A percentile compares a stretch with the other conserved stretches of the same genome.
Conservation (phyloP, 2,329 filamentous ascomycete genomes). For the Ophiocordyceps unilateralis region DNA sequence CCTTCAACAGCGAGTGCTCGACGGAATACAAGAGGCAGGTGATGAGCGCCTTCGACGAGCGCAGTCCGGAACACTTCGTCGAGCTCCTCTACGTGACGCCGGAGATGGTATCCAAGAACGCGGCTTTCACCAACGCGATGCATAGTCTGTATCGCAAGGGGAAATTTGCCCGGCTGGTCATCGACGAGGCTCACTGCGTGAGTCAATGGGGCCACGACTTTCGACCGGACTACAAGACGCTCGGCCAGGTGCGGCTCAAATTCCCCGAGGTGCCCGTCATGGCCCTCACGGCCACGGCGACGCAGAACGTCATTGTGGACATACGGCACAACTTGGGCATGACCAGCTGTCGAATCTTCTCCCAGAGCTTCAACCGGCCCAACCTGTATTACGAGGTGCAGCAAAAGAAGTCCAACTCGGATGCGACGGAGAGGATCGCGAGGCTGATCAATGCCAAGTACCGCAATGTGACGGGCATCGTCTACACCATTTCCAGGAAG, state of each 20-base stretch:
- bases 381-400: conserved; percentile 83
- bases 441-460: conserved; percentile 56
- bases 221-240: conserved; percentile 79
- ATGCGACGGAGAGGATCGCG: conserved; percentile 29
- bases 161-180: conserved; percentile 77
- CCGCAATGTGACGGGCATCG: conserved; percentile 60
- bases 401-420: conserved; percentile 44
- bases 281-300: conserved; percentile 90
- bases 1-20: conserved; percentile 64
- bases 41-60: conserved; percentile 42
- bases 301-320: conserved; percentile 79
- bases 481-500: conserved; percentile 80
- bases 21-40: conserved; percentile 46
- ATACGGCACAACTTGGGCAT: conserved; percentile 87
- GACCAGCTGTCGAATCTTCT: conserved; percentile 57
- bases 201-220: conserved; percentile 99
- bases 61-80: conserved; percentile 55
- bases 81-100: conserved; percentile 91
- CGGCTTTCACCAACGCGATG: conserved; percentile 47
- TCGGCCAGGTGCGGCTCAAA: conserved; percentile 55
- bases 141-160: conserved; percentile 47
- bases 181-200: conserved; percentile 98
- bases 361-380: conserved; percentile 91
- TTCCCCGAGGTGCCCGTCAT: conserved; percentile 77
- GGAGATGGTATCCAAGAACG: conserved; percentile 84